Percentiles rank a stretch among this genome's conserved stretches.
Conservation (phyloP, 257 asterid species). For the Solanum virginianum region DNA sequence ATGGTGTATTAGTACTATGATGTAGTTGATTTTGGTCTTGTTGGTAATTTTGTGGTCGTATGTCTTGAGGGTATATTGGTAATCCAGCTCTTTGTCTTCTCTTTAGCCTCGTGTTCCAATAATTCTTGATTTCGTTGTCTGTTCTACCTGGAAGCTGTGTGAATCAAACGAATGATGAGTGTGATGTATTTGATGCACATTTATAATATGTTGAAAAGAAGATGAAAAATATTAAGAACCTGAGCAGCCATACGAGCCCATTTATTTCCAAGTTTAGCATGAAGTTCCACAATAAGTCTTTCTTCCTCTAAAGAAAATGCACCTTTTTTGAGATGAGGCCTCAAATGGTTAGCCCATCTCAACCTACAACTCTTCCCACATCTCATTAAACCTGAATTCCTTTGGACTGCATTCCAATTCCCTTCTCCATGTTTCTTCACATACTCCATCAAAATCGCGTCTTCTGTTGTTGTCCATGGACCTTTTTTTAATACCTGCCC, state of each 20-base stretch:
- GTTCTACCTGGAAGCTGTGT: constrained; percentile 37
- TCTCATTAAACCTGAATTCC: constrained; percentile 51
- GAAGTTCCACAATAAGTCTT: constrained; percentile 22
- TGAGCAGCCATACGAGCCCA: constrained; percentile 45
- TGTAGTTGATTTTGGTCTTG: background rate
- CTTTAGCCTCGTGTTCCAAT: background rate
- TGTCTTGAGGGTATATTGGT: background rate
- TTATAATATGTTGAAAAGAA: background rate
- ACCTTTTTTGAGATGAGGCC: constrained; percentile 34
- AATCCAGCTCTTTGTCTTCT: constrained; percentile 2
- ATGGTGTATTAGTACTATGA: background rate
- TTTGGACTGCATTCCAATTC: constrained; percentile 66
- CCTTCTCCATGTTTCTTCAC: constrained; percentile 62
- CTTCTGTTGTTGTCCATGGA: constrained; percentile 68
- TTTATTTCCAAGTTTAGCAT: constrained; percentile 29
- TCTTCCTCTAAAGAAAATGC: constrained; percentile 27
- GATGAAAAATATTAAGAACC: background rate
- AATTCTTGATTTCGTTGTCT: background rate
- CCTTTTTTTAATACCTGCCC: constrained; percentile 41
- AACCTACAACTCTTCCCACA: constrained; percentile 45
- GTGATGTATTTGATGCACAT: too few relatives aligned
- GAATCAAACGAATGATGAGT: too few relatives aligned
- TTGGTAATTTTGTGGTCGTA: background rate
- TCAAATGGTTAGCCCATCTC: constrained; percentile 30
- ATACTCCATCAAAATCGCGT: constrained; percentile 38